Conservation (phyloP, 345 rosid species). For the Excoecaria agallocha region DNA sequence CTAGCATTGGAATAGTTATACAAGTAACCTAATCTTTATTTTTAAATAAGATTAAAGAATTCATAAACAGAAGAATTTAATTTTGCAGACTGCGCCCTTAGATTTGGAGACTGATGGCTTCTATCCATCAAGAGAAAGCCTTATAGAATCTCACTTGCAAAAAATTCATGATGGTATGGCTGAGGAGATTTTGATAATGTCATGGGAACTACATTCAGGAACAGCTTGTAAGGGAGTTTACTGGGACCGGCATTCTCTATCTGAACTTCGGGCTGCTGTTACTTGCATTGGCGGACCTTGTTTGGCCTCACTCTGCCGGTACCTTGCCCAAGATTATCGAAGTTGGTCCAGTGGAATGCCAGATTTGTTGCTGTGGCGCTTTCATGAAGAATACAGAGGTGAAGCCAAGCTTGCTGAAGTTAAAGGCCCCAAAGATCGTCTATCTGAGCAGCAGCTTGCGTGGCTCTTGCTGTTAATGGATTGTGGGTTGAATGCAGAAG, state of each 20-base stretch:
- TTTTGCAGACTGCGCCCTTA: slow-evolving; percentile 75
- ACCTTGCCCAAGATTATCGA: slow-evolving; percentile 71
- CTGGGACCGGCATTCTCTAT: slow-evolving; percentile 72
- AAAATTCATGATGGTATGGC: slow-evolving; percentile 67
- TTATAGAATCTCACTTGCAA: slow-evolving; percentile 56
- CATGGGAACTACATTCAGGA: slow-evolving; percentile 71
- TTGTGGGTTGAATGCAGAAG: slow-evolving; percentile 72
- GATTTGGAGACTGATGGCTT: slow-evolving; percentile 75
- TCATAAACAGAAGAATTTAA: neutral
- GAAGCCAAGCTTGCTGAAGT: slow-evolving; percentile 98
- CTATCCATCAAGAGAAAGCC: slow-evolving; percentile 50
- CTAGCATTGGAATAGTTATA: neutral
- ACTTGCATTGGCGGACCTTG: slow-evolving; percentile 68
- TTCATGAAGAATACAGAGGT: slow-evolving; percentile 68
- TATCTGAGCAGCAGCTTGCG: slow-evolving; percentile 90
- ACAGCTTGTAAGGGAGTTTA: slow-evolving; percentile 73
- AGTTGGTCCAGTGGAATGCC: slow-evolving; percentile 99
- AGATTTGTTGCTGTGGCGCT: slow-evolving; percentile 83
- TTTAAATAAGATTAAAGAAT: slow-evolving; percentile 1
- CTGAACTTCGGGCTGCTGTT: slow-evolving; percentile 80
- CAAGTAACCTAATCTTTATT: neutral
- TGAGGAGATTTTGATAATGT: slow-evolving; percentile 71
- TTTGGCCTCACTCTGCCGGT: slow-evolving; percentile 68
- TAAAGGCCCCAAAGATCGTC: slow-evolving; percentile 74
- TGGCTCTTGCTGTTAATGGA: slow-evolving; percentile 84